phyloP scores from a whole-genome alignment of 805 yeast genomes.

The Saccharomycopsis guyanensis region DNA sequence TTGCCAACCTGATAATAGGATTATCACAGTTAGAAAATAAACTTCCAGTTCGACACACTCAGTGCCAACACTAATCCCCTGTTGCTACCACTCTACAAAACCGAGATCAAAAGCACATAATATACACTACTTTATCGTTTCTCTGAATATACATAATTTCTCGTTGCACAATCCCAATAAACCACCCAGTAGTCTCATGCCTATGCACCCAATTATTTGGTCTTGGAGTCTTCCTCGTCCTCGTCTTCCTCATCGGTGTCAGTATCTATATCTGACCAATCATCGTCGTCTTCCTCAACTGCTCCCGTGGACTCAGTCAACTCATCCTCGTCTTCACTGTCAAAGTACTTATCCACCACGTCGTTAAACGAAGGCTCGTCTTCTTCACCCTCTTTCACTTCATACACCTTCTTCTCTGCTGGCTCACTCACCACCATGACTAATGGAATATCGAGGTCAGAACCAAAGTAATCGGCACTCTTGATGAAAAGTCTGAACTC shows the following conservation, averaged over 20 bases:
- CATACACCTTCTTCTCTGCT: slow-evolving; percentile 42
- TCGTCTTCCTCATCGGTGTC: slow-evolving; percentile 57
- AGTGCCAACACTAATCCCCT: too few relatives aligned
- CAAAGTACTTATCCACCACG: slow-evolving; percentile 30
- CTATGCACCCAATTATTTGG: slow-evolving; percentile 7
- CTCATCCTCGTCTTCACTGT: slow-evolving; percentile 34
- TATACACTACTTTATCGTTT: too few relatives aligned
- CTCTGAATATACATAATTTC: too few relatives aligned
- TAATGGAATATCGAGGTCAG: slow-evolving; percentile 67
- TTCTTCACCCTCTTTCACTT: slow-evolving; percentile 34
- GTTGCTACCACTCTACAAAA: too few relatives aligned
- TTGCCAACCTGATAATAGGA: too few relatives aligned
- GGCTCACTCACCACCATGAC: slow-evolving; percentile 62
- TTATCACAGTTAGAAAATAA: too few relatives aligned
- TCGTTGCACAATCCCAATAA: too few relatives aligned
- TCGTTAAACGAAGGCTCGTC: not conserved
- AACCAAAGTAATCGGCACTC: slow-evolving; percentile 73
- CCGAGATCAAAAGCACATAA: too few relatives aligned
- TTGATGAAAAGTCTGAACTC: slow-evolving; percentile 65
- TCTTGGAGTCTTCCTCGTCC: slow-evolving; percentile 22
- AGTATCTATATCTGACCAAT: slow-evolving; percentile 48
- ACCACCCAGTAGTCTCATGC: too few relatives aligned
- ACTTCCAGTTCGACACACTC: too few relatives aligned
- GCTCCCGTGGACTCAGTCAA: slow-evolving; percentile 21
- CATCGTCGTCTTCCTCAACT: slow-evolving; percentile 37